phyloP scores from a whole-genome alignment of 805 yeast genomes.

The Pichia occidentalis region DNA sequence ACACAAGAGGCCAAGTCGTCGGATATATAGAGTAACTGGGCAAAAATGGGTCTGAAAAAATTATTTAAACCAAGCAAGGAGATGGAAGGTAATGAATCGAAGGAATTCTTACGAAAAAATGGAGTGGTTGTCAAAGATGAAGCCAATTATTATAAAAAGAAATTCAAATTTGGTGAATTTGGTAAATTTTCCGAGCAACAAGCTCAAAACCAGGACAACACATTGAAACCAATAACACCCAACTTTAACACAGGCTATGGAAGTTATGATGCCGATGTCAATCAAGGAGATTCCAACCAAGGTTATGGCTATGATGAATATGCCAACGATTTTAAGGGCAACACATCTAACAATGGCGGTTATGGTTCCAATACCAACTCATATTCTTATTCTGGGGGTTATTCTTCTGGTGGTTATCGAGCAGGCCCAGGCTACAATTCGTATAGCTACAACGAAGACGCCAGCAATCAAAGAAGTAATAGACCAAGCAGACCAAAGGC shows the following conservation, averaged over 20 bases:
- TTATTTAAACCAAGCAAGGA: constrained; percentile 46
- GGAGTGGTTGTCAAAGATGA: constrained; percentile 35
- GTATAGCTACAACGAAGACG: neutral
- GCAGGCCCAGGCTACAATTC: constrained; percentile 5
- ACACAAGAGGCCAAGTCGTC: too few species aligned
- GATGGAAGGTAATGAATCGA: constrained; percentile 34
- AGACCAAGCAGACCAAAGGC: neutral
- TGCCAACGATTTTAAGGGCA: constrained; percentile 10
- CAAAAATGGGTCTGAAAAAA: constrained; percentile 42
- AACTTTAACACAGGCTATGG: constrained; percentile 12
- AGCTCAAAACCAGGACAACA: constrained; percentile 14
- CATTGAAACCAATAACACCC: constrained; percentile 18
- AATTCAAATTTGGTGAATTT: constrained; percentile 43
- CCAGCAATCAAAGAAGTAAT: neutral
- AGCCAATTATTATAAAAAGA: constrained; percentile 24
- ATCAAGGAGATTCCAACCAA: constrained; percentile 20
- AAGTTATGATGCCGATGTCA: constrained; percentile 10
- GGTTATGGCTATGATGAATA: constrained; percentile 20
- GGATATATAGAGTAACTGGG: too few species aligned
- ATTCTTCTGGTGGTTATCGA: constrained; percentile 1
- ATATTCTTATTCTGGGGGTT: constrained; percentile 4
- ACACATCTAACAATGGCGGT: neutral
- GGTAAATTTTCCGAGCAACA: constrained; percentile 39
- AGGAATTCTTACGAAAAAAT: constrained; percentile 35
- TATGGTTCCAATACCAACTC: neutral